Evolutionary conservation across 1,284 basidiomycete genomes (phyloP).

Genomic region (Heterobasidion annosum): DNA sequence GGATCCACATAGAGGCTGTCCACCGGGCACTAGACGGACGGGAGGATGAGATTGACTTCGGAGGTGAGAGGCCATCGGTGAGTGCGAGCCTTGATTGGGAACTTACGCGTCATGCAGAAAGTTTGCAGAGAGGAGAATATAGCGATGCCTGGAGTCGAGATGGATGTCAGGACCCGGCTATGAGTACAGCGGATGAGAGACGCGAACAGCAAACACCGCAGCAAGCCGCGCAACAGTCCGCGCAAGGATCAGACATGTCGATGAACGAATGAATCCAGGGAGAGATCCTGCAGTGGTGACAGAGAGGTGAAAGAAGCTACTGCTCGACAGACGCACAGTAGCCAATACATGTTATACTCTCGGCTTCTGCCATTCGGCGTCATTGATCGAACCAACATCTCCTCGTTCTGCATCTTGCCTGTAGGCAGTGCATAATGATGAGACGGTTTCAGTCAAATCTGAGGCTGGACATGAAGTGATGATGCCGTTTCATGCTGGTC

Average conservation of each 20-base stretch:
- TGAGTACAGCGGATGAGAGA: neutral
- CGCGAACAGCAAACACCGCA: neutral
- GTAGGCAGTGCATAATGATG: no score
- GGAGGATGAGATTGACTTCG: neutral
- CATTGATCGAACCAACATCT: no score
- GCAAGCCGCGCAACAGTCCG: neutral
- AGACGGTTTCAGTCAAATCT: no score
- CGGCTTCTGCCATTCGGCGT: no score
- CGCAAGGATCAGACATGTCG: neutral
- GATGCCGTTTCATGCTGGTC: no score
- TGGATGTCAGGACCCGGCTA: neutral
- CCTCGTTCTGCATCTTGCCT: no score
- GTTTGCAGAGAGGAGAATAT: neutral
- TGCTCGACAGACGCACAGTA: no score
- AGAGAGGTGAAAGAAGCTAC: no score
- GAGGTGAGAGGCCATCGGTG: neutral
- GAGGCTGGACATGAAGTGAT: no score
- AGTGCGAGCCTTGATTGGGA: neutral
- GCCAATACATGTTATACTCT: no score
- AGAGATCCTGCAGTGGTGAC: neutral
- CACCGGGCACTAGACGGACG: neutral
- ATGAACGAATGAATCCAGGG: neutral
- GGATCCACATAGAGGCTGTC: neutral
- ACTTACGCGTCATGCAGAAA: neutral
- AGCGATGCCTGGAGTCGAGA: neutral